phyloP scores from a whole-genome alignment of 2,329 filamentous ascomycete species.

The Akanthomyces muscarius region DNA sequence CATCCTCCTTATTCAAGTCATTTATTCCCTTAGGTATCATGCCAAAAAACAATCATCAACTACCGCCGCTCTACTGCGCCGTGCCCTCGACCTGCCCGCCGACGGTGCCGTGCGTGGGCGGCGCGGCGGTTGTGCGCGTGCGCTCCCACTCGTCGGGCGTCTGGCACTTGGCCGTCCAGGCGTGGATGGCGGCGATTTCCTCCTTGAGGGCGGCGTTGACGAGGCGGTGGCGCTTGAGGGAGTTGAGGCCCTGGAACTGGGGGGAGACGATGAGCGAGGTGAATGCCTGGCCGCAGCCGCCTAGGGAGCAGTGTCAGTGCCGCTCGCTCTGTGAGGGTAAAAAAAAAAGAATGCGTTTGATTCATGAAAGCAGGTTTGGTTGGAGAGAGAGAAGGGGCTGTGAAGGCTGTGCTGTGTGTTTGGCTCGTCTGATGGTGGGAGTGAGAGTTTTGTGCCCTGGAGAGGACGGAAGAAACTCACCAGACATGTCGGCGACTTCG shows the following conservation, averaged over 20 bases:
- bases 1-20: not conserved
- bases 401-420: not conserved
- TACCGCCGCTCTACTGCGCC: conserved; percentile 13
- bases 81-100: conserved; percentile 39
- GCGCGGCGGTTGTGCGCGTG: conserved; percentile 42
- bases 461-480: conserved; percentile 46
- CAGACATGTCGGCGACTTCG: conserved; percentile 87
- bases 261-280: conserved; percentile 59
- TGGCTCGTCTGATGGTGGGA: not conserved
- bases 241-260: conserved; percentile 66
- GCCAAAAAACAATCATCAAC: not conserved
- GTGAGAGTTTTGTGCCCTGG: not conserved
- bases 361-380: too few relatives aligned
- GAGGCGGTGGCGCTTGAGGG: conserved; percentile 78
- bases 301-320: conserved; percentile 30
- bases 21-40: conserved; percentile 7
- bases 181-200: conserved; percentile 88
- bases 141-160: conserved; percentile 86
- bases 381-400: too few relatives aligned
- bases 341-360: too few relatives aligned
- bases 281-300: conserved; percentile 60
- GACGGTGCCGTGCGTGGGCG: conserved; percentile 42
- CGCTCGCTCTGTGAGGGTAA: too few relatives aligned
- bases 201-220: conserved; percentile 80
- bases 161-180: conserved; percentile 91